Evolutionary conservation across 2,329 filamentous ascomycete species (phyloP).

Genomic region (Neofusicoccum laricinum): DNA sequence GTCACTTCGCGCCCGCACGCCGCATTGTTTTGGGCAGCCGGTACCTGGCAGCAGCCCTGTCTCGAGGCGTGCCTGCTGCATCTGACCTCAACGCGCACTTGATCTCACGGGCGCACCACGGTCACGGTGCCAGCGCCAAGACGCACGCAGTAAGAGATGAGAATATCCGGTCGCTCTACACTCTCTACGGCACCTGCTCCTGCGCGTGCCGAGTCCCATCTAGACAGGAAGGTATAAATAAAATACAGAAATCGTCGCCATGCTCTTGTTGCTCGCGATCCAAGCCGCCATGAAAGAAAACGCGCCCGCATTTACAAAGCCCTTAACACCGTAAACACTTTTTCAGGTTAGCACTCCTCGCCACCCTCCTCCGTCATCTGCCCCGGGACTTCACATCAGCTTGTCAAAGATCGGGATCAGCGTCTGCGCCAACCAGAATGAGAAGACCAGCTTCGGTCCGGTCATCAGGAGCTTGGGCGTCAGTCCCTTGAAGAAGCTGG

Average conservation of each 20-base stretch:
- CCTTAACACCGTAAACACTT: constrained; percentile 16
- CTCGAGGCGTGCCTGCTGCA: background rate
- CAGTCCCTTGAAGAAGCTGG: constrained; percentile 95
- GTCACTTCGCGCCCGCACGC: constrained; percentile 2
- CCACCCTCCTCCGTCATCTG: constrained; percentile 7
- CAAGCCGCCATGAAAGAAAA: background rate
- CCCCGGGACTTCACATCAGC: constrained; percentile 44
- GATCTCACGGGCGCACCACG: background rate
- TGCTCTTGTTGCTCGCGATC: background rate
- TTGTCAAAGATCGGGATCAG: constrained; percentile 89
- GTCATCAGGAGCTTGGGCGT: constrained; percentile 99
- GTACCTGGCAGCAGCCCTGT: background rate
- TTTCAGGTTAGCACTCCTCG: background rate
- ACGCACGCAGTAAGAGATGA: background rate
- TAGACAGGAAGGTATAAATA: constrained; percentile 6
- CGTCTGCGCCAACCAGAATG: constrained; percentile 98
- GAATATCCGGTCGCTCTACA: background rate
- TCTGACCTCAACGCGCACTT: background rate
- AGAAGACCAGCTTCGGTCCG: constrained; percentile 97
- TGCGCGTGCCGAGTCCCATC: constrained; percentile 1
- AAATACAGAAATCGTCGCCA: constrained; percentile 3
- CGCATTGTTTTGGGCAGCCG: background rate
- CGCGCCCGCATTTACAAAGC: constrained; percentile 15
- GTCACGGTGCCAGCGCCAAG: background rate
- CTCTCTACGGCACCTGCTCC: background rate